Evolutionary conservation across 306 rosid genomes (phyloP), one percentile per base, ranked within the genome.

Genomic region (Abrus pulchellus): DNA sequence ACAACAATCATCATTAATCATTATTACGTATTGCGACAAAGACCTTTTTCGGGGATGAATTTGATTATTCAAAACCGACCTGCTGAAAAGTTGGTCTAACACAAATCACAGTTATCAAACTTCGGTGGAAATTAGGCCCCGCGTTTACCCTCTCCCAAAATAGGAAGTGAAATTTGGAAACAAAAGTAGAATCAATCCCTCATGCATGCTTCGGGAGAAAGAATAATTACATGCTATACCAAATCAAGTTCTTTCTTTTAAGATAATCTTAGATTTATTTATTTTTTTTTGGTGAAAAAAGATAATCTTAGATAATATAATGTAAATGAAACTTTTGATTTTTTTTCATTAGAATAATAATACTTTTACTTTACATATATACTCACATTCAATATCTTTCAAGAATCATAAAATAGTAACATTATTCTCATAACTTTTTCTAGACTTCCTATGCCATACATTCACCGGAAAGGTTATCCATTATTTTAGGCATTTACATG

Each of bases 181-280:
- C 6, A 9, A 64, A 79, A 50, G 12, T n/a, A 79, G 45, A 59
- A 84, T 60, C 76, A 74, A 49, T 79, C 81, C 78, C 53, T 40
- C 44, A 14, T 63, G 72, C 40, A 48, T 75, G 82, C 34, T 63
- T 71, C 9, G 12, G 29, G 74, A 30, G 11, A 49, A 12, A 76
- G 32, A 62, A 77, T 13, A 61, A 30, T 41, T 45, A 33, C 6
- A 67, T 56, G 6, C 7, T 27, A 45, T 12, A 50, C 40, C 78
- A 53, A 69, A 70, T 76, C 61, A 14, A 50, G 33, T 69, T 69
- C 73, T 61, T 61, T 69, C 33, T 12, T 7, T 40, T 75, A 50
- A 60, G 60, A 76, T 30, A 50, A 69, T 76, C 33, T 75, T 27
- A 7, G 44, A 56, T 54, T 20, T 7, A 70, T 70, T 20, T 20